These are phyloP conservation scores for Euphorbia lathyris DNA, from an alignment of 345 rosid genomes.

Conservation along the genomic window DNA sequence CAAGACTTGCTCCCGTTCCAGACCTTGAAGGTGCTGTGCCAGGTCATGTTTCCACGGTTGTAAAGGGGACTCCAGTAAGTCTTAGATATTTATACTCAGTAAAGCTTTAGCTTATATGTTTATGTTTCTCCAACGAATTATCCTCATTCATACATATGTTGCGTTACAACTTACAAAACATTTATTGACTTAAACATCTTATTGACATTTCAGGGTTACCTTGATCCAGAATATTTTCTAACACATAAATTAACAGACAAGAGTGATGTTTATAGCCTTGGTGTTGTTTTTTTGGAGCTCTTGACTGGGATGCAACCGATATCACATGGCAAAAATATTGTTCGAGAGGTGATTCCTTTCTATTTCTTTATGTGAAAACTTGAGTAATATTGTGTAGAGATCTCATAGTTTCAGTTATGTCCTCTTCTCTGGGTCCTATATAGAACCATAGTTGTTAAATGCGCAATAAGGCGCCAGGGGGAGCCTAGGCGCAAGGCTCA, in stretches of 20 bases:
- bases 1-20: constrained; percentile 83
- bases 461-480: no score
- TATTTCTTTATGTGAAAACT: neutral
- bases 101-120: neutral
- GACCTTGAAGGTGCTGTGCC: constrained; percentile 63
- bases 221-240: constrained; percentile 92
- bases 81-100: neutral
- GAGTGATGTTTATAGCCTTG: constrained; percentile 95
- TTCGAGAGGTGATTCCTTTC: constrained; percentile 63
- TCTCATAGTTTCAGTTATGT: neutral
- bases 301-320: constrained; percentile 94
- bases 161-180: no score
- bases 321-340: constrained; percentile 92
- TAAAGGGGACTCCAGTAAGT: constrained; percentile 90
- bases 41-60: constrained; percentile 80
- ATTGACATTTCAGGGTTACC: constrained; percentile 70
- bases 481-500: no score
- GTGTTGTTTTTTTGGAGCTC: constrained; percentile 88
- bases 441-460: no score
- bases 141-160: neutral
- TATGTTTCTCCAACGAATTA: neutral
- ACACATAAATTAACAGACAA: constrained; percentile 93
- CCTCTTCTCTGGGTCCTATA: neutral
- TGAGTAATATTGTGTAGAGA: neutral
- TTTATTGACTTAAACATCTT: neutral